Evolutionary conservation across 164 flowering plant species (phyloP), one percentile per base, ranked within the genome.

Genomic region (Liquidambar formosana): DNA sequence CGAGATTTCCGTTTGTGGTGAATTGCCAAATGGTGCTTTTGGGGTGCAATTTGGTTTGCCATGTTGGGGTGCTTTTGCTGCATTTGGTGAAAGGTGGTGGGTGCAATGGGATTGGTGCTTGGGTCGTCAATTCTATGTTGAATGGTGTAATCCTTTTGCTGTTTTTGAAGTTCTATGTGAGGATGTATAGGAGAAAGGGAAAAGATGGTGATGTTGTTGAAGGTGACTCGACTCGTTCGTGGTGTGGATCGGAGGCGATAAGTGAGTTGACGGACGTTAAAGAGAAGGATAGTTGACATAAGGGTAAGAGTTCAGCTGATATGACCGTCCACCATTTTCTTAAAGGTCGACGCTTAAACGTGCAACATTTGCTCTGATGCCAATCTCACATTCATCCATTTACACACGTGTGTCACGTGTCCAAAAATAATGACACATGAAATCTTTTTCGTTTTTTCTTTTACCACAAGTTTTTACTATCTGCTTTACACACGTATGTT

Each of bases 41-140:
- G 70, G 86, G 84, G 0, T 86, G 91, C 49, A 86, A 89, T 71
- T 58, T 93, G 64, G 66, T 77, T 11, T 83, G 89, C 75, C 96
- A 93, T 63, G 45, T 85, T 4, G 96, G 91, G 46, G 98, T 89
- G 9, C 77, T 93, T 25, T 4, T 80, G 68, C 51, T 93, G 76
- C 98, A 93, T 67, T 80, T 87, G n/a, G 11, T 80, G 70, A 89
- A 82, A 68, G 98, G 96, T 0, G 94, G 93, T 0, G 94, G 93
- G 25, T 93, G 97, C 70, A 87, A 89, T 59, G 97, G 98, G 6
- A 86, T 93, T 44, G 95, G 93, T 0, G 96, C 97, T 0, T 93
- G 96, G 98, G 38, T 44, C 13, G 74, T 78, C 60, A 81, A 81
- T 19, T 81, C 82, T 3, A 74, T 78, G 4, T 62, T 81, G 22